Percentiles rank a stretch among this genome's conserved stretches.
Evolutionary conservation across 2,329 filamentous ascomycete species (phyloP).

Genomic region (Alternaria solani): DNA sequence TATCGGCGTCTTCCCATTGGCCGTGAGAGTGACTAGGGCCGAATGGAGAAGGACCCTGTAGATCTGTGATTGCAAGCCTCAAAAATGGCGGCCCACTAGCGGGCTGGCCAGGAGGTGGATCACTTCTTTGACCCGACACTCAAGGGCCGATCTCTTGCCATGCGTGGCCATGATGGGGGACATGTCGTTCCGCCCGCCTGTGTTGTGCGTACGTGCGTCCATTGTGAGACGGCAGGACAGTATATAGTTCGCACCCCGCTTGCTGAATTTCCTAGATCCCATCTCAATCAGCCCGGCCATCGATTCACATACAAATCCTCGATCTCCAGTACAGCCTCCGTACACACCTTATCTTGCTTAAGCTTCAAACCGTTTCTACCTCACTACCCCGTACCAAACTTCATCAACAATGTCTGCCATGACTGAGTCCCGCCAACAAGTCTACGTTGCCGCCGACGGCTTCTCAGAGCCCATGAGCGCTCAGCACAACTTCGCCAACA

Average conservation of each 20-base stretch:
- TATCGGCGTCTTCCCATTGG: constrained; percentile 28
- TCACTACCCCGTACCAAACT: background rate
- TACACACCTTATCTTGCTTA: background rate
- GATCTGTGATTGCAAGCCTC: constrained; percentile 37
- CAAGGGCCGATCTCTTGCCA: constrained; percentile 34
- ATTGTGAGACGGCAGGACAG: constrained; percentile 18
- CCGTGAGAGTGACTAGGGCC: background rate
- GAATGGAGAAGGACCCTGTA: constrained; percentile 43
- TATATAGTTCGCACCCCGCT: constrained; percentile 40
- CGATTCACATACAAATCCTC: constrained; percentile 9
- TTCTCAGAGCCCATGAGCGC: constrained; percentile 53
- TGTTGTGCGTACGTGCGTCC: constrained; percentile 16
- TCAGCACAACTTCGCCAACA: constrained; percentile 55
- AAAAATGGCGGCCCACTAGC: constrained; percentile 6
- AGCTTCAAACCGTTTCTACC: background rate
- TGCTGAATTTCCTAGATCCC: constrained; percentile 1
- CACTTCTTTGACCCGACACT: constrained; percentile 26
- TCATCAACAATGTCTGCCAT: constrained; percentile 31
- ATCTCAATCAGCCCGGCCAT: background rate
- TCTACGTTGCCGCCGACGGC: constrained; percentile 49
- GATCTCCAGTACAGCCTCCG: constrained; percentile 10
- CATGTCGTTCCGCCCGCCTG: constrained; percentile 11
- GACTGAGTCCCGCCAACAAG: constrained; percentile 29
- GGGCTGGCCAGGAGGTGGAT: constrained; percentile 25
- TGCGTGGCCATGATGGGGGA: constrained; percentile 25